Percentiles rank a stretch among this genome's conserved stretches.
These are phyloP conservation scores for Chrysopogon serrulatus DNA, from an alignment of 176 grass and related monocot genomes.

Conservation along the genomic window DNA sequence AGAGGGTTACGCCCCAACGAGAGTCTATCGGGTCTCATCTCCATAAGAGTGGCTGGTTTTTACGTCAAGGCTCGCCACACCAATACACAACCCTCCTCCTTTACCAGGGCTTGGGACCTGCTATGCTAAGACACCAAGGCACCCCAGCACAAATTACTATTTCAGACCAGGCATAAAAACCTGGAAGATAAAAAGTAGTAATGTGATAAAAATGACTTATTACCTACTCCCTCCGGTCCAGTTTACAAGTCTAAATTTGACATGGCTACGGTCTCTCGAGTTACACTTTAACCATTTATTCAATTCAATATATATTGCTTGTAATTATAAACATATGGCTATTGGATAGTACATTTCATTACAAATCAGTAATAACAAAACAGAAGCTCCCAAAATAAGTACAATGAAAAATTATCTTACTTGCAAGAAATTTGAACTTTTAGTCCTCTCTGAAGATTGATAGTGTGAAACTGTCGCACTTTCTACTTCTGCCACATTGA, in stretches of 20 bases:
- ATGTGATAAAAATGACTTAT: background rate
- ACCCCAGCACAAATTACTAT: background rate
- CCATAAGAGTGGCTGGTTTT: too few species aligned
- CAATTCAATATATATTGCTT: background rate
- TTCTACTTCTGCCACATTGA: conserved; percentile 97
- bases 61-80: too few species aligned
- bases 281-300: background rate
- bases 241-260: background rate
- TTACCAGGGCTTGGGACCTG: too few species aligned
- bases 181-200: background rate
- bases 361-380: background rate
- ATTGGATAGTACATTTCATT: too few species aligned
- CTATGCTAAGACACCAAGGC: too few species aligned
- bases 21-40: too few species aligned
- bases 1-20: too few species aligned
- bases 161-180: background rate
- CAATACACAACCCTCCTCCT: too few species aligned
- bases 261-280: background rate
- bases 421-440: conserved; percentile 61
- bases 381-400: background rate
- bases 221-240: background rate
- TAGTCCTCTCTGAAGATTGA: conserved; percentile 61
- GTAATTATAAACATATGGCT: too few species aligned
- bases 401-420: conserved; percentile 38
- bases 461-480: conserved; percentile 42